Conservation (phyloP, 2,329 filamentous ascomycete species). For the Ophiostoma ulmi region DNA sequence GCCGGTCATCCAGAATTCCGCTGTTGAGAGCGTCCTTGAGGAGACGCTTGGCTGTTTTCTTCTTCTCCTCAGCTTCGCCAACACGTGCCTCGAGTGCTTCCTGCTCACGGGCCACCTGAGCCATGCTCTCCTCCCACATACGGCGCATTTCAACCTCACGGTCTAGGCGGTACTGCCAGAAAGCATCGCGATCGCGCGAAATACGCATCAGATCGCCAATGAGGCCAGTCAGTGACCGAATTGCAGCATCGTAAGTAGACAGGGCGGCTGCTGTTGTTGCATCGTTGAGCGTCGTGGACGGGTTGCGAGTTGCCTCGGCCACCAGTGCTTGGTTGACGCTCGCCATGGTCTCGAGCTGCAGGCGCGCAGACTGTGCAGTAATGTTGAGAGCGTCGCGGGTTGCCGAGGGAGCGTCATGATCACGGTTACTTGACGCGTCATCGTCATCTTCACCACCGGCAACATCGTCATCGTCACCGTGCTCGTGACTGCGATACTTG, state of each 20-base stretch:
- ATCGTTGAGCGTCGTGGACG: conserved; percentile 68
- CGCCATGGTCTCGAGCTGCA: conserved; percentile 86
- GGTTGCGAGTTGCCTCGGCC: conserved; percentile 63
- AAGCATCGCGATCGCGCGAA: conserved; percentile 86
- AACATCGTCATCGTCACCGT: background rate
- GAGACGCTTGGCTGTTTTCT: conserved; percentile 81
- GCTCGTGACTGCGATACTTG: conserved; percentile 3
- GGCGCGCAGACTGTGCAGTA: conserved; percentile 86
- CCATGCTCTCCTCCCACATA: conserved; percentile 99
- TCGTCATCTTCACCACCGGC: conserved; percentile 63
- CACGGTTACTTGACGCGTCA: conserved; percentile 66
- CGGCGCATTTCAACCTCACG: conserved; percentile 85
- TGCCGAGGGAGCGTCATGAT: conserved; percentile 62
- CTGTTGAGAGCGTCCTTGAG: conserved; percentile 76
- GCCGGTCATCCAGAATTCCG: conserved; percentile 38
- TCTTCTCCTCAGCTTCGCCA: conserved; percentile 83
- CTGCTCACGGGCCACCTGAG: conserved; percentile 88
- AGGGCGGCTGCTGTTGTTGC: conserved; percentile 71
- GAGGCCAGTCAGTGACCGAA: conserved; percentile 78
- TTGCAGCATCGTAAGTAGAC: conserved; percentile 80
- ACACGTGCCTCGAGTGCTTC: conserved; percentile 84
- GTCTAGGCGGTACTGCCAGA: conserved; percentile 93
- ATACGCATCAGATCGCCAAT: conserved; percentile 86
- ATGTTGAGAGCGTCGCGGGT: conserved; percentile 96
- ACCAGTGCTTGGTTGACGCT: conserved; percentile 80